Evolutionary conservation across 2,329 filamentous ascomycete genomes (phyloP).

Genomic region (Hortaea sp.): DNA sequence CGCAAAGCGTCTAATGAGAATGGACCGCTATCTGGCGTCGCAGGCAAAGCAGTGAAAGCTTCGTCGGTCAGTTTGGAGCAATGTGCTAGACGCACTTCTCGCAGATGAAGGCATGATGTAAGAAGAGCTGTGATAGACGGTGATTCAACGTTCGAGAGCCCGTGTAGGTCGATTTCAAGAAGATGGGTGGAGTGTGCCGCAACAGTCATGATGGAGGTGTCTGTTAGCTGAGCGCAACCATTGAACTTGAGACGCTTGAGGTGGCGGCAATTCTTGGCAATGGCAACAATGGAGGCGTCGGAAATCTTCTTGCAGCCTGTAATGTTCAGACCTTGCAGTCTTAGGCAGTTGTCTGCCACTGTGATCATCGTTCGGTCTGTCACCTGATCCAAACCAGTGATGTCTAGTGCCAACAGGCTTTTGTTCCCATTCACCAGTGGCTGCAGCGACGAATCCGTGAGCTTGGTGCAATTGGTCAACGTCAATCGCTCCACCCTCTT

Average conservation of each 20-base stretch:
- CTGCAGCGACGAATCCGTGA: constrained; percentile 76
- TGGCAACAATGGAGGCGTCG: constrained; percentile 69
- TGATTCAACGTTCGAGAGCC: constrained; percentile 72
- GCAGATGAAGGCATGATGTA: constrained; percentile 67
- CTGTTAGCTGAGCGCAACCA: constrained; percentile 74
- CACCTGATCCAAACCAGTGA: constrained; percentile 70
- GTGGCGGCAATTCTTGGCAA: constrained; percentile 74
- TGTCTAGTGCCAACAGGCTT: constrained; percentile 78
- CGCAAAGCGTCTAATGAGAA: constrained; percentile 68
- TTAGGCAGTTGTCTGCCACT: constrained; percentile 70
- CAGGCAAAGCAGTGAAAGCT: constrained; percentile 74
- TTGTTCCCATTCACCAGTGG: constrained; percentile 69
- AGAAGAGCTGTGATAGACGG: constrained; percentile 74
- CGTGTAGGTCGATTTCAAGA: constrained; percentile 89
- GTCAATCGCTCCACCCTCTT: constrained; percentile 88
- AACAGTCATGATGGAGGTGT: constrained; percentile 73
- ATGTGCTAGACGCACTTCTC: constrained; percentile 77
- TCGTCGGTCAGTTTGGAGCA: constrained; percentile 75
- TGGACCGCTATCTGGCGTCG: constrained; percentile 39
- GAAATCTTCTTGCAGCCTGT: constrained; percentile 76
- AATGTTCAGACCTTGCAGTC: constrained; percentile 87
- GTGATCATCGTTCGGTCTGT: constrained; percentile 70
- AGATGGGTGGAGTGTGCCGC: constrained; percentile 84
- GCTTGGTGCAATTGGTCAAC: constrained; percentile 73
- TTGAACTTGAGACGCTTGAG: constrained; percentile 96